Conservation (phyloP, 768 basidiomycete genomes). For the Pleurotus platypus region DNA sequence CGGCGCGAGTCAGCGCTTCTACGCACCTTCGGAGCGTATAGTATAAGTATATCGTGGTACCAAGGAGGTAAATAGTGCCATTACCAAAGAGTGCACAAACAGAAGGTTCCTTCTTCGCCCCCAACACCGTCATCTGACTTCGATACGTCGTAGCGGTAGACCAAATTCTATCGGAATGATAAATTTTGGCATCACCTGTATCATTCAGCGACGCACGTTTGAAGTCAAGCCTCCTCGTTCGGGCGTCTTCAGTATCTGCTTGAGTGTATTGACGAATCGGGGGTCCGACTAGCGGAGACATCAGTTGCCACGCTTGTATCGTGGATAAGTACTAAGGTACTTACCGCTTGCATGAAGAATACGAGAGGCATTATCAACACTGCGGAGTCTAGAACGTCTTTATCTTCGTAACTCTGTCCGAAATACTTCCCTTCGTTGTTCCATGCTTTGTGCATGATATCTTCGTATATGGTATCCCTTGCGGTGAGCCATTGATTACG, state of each 20-base stretch:
- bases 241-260: conserved; percentile 78
- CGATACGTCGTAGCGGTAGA: conserved; percentile 85
- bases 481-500: conserved; percentile 70
- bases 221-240: conserved; percentile 91
- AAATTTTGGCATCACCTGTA: background rate
- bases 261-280: conserved; percentile 82
- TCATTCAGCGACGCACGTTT: conserved; percentile 47
- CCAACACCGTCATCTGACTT: conserved; percentile 93
- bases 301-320: background rate
- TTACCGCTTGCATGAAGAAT: conserved; percentile 82
- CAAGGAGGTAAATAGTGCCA: conserved; percentile 11
- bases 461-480: conserved; percentile 88
- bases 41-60: background rate
- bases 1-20: conserved; percentile 87
- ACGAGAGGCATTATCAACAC: conserved; percentile 91
- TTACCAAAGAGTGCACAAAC: conserved; percentile 81
- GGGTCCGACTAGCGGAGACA: conserved; percentile 64
- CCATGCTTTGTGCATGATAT: conserved; percentile 89
- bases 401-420: conserved; percentile 89
- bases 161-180: conserved; percentile 57
- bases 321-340: conserved; percentile 19
- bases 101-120: conserved; percentile 94
- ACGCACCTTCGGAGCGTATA: conserved; percentile 53
- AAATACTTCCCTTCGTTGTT: conserved; percentile 67
- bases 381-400: conserved; percentile 76